Evolutionary conservation across 345 rosid species (phyloP), one percentile per base, ranked within the genome.

Genomic region (Eucalyptus cloeziana): DNA sequence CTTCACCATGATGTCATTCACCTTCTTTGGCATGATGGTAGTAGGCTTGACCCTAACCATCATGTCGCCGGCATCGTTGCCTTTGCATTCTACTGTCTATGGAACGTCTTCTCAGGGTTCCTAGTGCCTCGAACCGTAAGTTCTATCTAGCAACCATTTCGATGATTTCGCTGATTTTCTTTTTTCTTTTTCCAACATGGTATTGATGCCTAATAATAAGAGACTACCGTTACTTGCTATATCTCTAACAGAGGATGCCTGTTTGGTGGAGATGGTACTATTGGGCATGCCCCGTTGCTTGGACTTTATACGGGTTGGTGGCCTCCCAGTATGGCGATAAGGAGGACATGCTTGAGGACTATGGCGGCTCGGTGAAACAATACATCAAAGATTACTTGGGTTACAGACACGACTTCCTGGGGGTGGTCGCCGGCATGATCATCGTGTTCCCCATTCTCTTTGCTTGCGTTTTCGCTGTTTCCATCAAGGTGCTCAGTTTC

Each of bases 211-310:
- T 31, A 40, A 45, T 25, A 22, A 76, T 51, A 13, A 16, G 45
- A 49, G 43, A n/a, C 25, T 51, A n/a, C 60, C 56, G 11, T 50
- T 24, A 21, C 30, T 50, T 58, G 22, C 62, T 51, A 49, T 19
- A 31, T 67, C 22, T 71, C 9, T 50, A 87, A 87, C 94, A 93
- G 94, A 89, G 89, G 86, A 92, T 93, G 2, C 94, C 94, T 3
- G 88, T 91, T 31, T 93, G 94, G 94, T 93, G 94, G 94, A 92
- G 91, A 86, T 93, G 94, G 94, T 93, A 90, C 92, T 92, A 89
- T 37, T 93, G 94, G 94, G 88, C 60, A 85, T 90, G 91, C 71
- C 94, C 94, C 1, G 87, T 92, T 6, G 62, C 93, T 13, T 93
- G 93, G 94, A 91, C 92, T 22, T 71, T 93, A 62, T 90, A 93